Base-by-base conservation (phyloP, 495 filamentous ascomycete species). In the Penicillium flavigenum region DNA sequence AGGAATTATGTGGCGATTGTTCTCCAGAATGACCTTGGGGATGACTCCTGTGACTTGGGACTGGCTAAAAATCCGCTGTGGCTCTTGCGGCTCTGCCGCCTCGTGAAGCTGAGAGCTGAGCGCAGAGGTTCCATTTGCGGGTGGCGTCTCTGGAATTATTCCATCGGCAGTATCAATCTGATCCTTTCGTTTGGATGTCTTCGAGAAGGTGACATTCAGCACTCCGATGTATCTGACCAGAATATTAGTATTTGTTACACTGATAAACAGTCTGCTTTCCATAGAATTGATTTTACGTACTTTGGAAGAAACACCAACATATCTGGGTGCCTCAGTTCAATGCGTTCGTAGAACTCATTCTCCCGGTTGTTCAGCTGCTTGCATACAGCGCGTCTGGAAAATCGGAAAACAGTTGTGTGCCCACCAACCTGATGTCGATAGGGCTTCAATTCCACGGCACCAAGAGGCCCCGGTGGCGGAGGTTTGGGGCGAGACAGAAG, bases 371-470 rank as follows among this genome's bases (percentile, higher is more conserved):
- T 98, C 60, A 98, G 82, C 75, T 96, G 91, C 71, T 98, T 98
- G 79, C 95, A 98, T 17, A 98, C 93, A 52, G 94, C 94, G 59
- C 91, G 85, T 45, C 88, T 84, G 20, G 94, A 98, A 63, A 98
- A 98, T 27, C 94, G 88, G 77, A 96, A 98, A 22, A 98, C 84
- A 0, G 92, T 97, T 2, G 90, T 96, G 73, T 98, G 94, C 1
- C 94, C 94, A 19, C 94, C 94, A 53, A 98, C 94, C 69, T 98
- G 94, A 71, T 98, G 94, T 44, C 90, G 89, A 70, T 96, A 98
- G 5, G 94, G 94, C 60, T 97, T 96, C 59, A 98, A 77, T 70
- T 97, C 93, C 61, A 98, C 95, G 12, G 93, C 93, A 17, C 93
- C 90, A 22, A 95, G 72, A 16, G 92, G 92, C 55, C 80, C 85